These are phyloP conservation scores for Cerioporus squamosus DNA, from an alignment of 1,284 basidiomycete species.

Conservation along the genomic window DNA sequence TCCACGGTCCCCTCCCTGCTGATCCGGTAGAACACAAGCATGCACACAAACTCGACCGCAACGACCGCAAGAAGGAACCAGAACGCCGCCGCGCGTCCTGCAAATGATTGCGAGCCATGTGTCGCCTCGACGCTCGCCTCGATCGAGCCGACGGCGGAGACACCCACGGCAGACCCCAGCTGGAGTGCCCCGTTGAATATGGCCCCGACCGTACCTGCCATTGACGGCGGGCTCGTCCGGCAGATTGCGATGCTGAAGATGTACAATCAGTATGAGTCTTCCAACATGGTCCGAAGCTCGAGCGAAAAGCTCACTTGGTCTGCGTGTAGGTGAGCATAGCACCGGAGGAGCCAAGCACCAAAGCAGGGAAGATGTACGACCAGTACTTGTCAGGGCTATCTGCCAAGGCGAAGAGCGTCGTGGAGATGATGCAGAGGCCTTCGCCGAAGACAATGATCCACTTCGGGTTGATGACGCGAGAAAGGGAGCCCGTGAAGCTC, in stretches of 20 bases:
- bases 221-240: constrained; percentile 46
- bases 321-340: constrained; percentile 38
- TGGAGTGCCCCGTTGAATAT: constrained; percentile 60
- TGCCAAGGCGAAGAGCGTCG: constrained; percentile 45
- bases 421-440: constrained; percentile 41
- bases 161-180: constrained; percentile 52
- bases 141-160: constrained; percentile 52
- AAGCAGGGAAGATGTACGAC: constrained; percentile 51
- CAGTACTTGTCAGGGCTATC: constrained; percentile 48
- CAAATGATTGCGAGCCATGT: constrained; percentile 38
- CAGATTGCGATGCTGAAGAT: constrained; percentile 53
- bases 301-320: constrained; percentile 32
- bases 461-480: constrained; percentile 43
- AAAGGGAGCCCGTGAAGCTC: constrained; percentile 43
- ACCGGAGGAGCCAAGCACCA: constrained; percentile 48
- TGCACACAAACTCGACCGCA: constrained; percentile 36
- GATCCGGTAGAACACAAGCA: constrained; percentile 44
- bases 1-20: constrained; percentile 21
- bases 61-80: constrained; percentile 54
- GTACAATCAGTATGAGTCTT: background rate
- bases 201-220: constrained; percentile 59
- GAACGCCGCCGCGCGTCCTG: constrained; percentile 49
- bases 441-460: constrained; percentile 49
- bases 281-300: background rate
- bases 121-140: constrained; percentile 45